Base-by-base conservation (phyloP, 495 filamentous ascomycete species). In the Trichodelitschia bisporula region DNA sequence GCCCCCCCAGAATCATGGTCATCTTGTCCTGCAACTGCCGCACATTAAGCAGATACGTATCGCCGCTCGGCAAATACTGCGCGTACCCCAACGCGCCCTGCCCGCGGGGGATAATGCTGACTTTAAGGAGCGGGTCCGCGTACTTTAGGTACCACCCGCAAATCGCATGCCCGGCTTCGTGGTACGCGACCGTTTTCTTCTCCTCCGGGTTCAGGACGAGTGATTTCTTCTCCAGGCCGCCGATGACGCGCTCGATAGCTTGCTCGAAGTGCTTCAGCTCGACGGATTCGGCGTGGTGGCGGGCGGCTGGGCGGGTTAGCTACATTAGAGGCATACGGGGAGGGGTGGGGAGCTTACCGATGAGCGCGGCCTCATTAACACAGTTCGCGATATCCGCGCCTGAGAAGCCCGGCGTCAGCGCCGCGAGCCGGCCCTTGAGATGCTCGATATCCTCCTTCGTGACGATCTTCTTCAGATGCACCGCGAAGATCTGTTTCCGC, bases 21-120 rank as follows among this genome's bases (percentile, higher is more conserved):
- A 97, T 97, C 36, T 89, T 79, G 51, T 97, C 86, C 83, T 93
- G 93, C 16, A 97, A 57, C 56, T 97, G 86, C 49, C 83, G 72
- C 38, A 77, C 70, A 39, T 69, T 92, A 80, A 97, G 77, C 31
- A 95, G 63, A 50, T 93, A 93, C 16, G 75, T 76, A 46, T 97
- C 86, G 18, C 72, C 66, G 2, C 69, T 54, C 2, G 86, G 86
- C n/a, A 97, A 62, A 48, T 92, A 92, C 50, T 97, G 86, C 4
- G 86, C 86, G 46, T 97, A 97, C 13, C 86, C 86, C 15, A 97
- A 59, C 14, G 80, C 79, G 29, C 80, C 86, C 48, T 80, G 72
- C 36, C 83, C 84, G 47, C 86, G 80, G 10, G 86, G 86, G 44
- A 97, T 95, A 53, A 97, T 97, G 33, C 78, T 89, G 30, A 97